phyloP scores from a whole-genome alignment of 768 basidiomycete species.

The Pulveroboletus sp. region DNA sequence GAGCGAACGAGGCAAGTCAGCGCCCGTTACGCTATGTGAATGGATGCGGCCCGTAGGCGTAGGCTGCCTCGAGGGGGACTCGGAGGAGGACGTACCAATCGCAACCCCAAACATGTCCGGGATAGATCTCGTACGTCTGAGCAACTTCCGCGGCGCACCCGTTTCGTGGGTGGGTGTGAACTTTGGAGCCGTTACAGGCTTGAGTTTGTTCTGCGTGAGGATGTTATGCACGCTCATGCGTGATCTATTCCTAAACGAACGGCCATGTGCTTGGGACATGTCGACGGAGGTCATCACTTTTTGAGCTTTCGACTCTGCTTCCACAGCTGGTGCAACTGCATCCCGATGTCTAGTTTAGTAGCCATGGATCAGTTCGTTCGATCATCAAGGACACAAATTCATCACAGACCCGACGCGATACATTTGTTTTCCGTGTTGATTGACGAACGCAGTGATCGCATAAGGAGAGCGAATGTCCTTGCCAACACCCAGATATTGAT shows the following conservation, averaged over 20 bases:
- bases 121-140: slow-evolving; percentile 73
- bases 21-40: slow-evolving; percentile 74
- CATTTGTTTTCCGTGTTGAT: slow-evolving; percentile 74
- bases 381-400: background rate
- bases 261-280: slow-evolving; percentile 33
- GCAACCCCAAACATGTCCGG: slow-evolving; percentile 45
- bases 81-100: slow-evolving; percentile 26
- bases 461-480: slow-evolving; percentile 70
- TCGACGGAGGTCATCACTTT: slow-evolving; percentile 30
- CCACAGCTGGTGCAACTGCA: slow-evolving; percentile 55
- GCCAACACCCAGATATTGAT: slow-evolving; percentile 62
- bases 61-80: slow-evolving; percentile 28
- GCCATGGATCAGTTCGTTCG: background rate
- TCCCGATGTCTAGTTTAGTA: slow-evolving; percentile 48
- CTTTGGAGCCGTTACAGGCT: slow-evolving; percentile 26
- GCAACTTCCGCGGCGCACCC: slow-evolving; percentile 41
- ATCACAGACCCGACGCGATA: slow-evolving; percentile 69
- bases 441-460: slow-evolving; percentile 76
- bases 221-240: slow-evolving; percentile 67
- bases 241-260: slow-evolving; percentile 47
- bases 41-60: slow-evolving; percentile 53
- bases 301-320: slow-evolving; percentile 40
- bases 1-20: slow-evolving; percentile 49
- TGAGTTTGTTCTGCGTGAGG: slow-evolving; percentile 47
- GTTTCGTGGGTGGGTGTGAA: slow-evolving; percentile 29